Base-by-base conservation (phyloP, 164 flowering plant genomes). In the Vitis vinifera region DNA sequence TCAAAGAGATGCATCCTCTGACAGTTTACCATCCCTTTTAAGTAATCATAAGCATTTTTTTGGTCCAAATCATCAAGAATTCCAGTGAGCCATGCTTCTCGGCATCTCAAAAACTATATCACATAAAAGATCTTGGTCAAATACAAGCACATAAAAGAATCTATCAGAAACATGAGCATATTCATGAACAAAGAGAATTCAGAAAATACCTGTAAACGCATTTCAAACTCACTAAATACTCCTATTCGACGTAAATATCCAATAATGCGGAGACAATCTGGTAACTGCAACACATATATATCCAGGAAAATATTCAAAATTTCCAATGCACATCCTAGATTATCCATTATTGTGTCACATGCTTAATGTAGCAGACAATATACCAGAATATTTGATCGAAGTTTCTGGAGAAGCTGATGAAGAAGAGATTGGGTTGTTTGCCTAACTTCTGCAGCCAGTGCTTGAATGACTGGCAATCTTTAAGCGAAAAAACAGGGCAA, bases 201-300 rank as follows among this genome's bases (percentile, higher is more conserved):
- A 13, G 50, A 51, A 15, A 47, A 55, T 55, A 93, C 99, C 97
- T 89, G 98, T 65, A 95, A 78, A 47, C 98, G 96, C 97, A 95
- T 88, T 80, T 93, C 97, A 73, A 88, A 91, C 73, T 95, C 98
- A 50, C 85, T 89, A 72, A 87, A 95, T n/a, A 93, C 97, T 80
- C 99, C 97, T 62, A 95, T 93, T n/a, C 99, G 90, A 55, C 97
- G 96, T 73, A 95, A 72, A 79, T 95, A 91, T 80, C 98, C 98
- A 85, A 95, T 91, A 31, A 95, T 85, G 23, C 97, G 91, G 10
- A 93, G 93, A 79, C 98, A 95, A 66, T 95, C 99, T 19, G 99
- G 96, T 79, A 95, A 82, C 98, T 95, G 83, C 68, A 80, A 70
- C n/a, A 57, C 9, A 68, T 6, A 59, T 47, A 14, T 23, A 62